Evolutionary conservation across 441 rosid genomes (phyloP).

Genomic region (Populus tomentosa): DNA sequence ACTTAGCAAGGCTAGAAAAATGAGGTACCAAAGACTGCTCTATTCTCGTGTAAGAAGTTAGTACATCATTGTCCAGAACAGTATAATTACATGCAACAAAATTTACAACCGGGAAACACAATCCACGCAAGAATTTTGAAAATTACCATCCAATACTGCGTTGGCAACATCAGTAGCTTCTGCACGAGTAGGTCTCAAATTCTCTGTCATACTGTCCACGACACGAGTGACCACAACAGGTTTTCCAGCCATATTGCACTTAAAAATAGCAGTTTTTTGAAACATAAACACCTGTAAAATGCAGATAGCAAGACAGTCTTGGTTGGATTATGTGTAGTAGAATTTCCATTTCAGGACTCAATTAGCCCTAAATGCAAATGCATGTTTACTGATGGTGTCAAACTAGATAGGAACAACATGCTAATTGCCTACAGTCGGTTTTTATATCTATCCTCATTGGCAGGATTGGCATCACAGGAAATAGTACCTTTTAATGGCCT

Average conservation of each 20-base stretch:
- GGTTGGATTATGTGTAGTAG: not conserved
- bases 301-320: not conserved
- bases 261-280: constrained; percentile 86
- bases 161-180: constrained; percentile 97
- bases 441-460: not conserved
- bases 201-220: constrained; percentile 95
- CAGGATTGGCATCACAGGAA: not conserved
- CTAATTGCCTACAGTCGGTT: not conserved
- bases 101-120: not conserved
- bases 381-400: not conserved
- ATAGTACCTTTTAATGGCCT: not conserved
- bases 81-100: constrained; percentile 1
- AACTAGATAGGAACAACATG: not conserved
- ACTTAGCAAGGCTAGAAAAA: not conserved
- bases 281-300: constrained; percentile 73
- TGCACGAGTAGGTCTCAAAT: constrained; percentile 93
- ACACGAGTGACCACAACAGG: constrained; percentile 94
- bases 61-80: not conserved
- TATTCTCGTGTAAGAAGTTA: not conserved
- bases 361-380: not conserved
- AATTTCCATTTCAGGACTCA: not conserved
- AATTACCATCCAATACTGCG: constrained; percentile 88
- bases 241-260: constrained; percentile 97
- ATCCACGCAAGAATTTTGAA: not conserved
- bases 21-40: not conserved